Conservation (phyloP, 2,329 filamentous ascomycete genomes). For the Aspergillus costaricaensis region DNA sequence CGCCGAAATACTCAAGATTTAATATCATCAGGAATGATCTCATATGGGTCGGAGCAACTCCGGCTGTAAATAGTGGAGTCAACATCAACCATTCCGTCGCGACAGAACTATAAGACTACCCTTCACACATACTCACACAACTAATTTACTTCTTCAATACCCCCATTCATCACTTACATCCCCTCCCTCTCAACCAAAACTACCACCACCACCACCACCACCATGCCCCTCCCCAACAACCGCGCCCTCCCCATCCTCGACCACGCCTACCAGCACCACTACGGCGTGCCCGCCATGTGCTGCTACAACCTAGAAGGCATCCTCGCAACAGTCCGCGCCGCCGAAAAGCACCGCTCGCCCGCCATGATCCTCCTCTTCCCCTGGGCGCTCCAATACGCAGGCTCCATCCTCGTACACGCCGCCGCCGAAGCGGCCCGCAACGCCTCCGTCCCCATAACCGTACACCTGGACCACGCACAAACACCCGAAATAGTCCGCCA, state of each 20-base stretch:
- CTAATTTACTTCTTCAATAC: background rate
- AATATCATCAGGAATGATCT: constrained; percentile 3
- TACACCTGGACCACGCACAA: constrained; percentile 69
- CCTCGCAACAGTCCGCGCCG: constrained; percentile 67
- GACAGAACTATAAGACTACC: background rate
- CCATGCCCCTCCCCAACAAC: constrained; percentile 48
- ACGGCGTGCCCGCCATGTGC: constrained; percentile 64
- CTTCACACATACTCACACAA: background rate
- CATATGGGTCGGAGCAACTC: constrained; percentile 20
- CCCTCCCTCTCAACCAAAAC: background rate
- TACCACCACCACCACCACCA: constrained; percentile 26
- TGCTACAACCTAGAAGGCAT: constrained; percentile 72
- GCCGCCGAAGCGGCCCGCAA: constrained; percentile 59
- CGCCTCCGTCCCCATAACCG: constrained; percentile 60
- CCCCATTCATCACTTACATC: background rate
- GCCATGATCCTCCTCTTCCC: constrained; percentile 74
- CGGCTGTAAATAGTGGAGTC: constrained; percentile 8
- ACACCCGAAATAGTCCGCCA: constrained; percentile 62
- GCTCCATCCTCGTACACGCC: constrained; percentile 56
- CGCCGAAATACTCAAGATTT: background rate
- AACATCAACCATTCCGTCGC: background rate
- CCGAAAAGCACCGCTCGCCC: constrained; percentile 66
- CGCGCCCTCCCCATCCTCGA: constrained; percentile 60
- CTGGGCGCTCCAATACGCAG: constrained; percentile 70
- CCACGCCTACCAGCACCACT: constrained; percentile 56